Conservation (phyloP, 1,139 yeast species). For the Candida tropicalis region DNA sequence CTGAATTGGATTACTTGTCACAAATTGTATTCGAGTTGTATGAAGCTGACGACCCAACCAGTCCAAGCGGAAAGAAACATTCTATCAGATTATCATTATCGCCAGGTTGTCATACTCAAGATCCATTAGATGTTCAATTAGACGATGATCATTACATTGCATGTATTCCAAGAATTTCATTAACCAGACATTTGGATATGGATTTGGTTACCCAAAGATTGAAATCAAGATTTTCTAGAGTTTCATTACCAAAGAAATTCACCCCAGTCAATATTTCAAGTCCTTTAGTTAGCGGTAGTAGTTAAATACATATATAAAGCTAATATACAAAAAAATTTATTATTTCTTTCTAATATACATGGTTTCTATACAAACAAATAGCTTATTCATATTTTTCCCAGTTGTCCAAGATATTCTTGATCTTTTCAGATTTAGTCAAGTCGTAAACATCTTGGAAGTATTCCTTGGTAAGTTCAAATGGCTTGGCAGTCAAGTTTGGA, state of each 20-base stretch:
- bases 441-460: slow-evolving; percentile 95
- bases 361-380: background rate
- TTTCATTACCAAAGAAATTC: slow-evolving; percentile 85
- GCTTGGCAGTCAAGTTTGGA: slow-evolving; percentile 98
- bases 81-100: slow-evolving; percentile 86
- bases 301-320: background rate
- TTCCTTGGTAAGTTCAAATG: slow-evolving; percentile 93
- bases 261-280: slow-evolving; percentile 87
- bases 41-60: slow-evolving; percentile 69
- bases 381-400: slow-evolving; percentile 78
- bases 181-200: slow-evolving; percentile 92
- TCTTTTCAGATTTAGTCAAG: slow-evolving; percentile 88
- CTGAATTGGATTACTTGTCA: slow-evolving; percentile 93
- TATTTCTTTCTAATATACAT: slow-evolving; percentile 1
- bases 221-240: slow-evolving; percentile 81
- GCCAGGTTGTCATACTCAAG: slow-evolving; percentile 98
- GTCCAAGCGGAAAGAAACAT: slow-evolving; percentile 72
- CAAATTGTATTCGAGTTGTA: slow-evolving; percentile 93
- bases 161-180: slow-evolving; percentile 85
- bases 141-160: slow-evolving; percentile 97
- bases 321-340: slow-evolving; percentile 1
- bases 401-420: slow-evolving; percentile 85
- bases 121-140: slow-evolving; percentile 93
- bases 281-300: slow-evolving; percentile 46
- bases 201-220: slow-evolving; percentile 85